Evolutionary conservation across 2,329 filamentous ascomycete species (phyloP).

Genomic region (Trichoderma atrobrunneum): DNA sequence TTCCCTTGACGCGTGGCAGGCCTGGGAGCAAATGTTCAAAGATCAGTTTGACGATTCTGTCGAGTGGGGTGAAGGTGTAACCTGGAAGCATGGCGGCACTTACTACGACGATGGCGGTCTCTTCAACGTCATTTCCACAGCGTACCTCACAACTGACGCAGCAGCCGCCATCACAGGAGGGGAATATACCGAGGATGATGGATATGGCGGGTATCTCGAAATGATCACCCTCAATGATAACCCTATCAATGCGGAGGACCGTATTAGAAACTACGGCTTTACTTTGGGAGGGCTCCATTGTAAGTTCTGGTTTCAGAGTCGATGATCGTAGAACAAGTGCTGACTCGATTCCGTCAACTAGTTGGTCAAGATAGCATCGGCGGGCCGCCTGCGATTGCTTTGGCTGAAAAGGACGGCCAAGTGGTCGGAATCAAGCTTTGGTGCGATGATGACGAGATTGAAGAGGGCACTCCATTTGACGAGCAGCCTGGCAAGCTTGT

Average conservation of each 20-base stretch:
- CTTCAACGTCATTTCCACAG: neutral
- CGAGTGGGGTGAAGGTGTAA: neutral
- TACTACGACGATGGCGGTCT: conserved; percentile 12
- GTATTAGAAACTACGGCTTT: neutral
- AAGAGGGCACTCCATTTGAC: neutral
- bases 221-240: conserved; percentile 4
- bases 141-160: conserved; percentile 6
- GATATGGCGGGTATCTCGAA: neutral
- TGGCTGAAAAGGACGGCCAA: conserved; percentile 13
- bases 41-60: neutral
- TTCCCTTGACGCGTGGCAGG: conserved; percentile 3
- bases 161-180: neutral
- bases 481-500: conserved; percentile 1
- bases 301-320: neutral
- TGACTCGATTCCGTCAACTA: neutral
- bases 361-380: conserved; percentile 4
- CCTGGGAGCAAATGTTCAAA: conserved; percentile 11
- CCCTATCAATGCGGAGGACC: neutral
- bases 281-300: conserved; percentile 13
- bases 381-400: neutral
- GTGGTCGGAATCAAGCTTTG: conserved; percentile 6
- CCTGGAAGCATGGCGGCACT: conserved; percentile 7
- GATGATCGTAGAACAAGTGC: neutral
- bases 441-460: neutral
- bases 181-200: neutral